Evolutionary conservation across 2,329 filamentous ascomycete species (phyloP).

Genomic region (Botrytis byssoidea): DNA sequence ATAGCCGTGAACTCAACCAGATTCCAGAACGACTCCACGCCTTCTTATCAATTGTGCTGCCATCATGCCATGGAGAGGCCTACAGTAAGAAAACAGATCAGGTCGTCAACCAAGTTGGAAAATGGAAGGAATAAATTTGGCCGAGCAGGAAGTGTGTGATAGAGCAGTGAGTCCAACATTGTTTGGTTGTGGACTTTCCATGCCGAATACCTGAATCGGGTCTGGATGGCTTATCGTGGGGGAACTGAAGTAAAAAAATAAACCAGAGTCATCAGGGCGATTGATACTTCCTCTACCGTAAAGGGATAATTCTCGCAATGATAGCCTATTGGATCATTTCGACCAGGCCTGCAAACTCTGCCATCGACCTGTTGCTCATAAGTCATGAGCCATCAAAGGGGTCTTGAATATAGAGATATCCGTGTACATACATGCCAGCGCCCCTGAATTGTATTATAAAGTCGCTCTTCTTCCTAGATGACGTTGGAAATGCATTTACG

Average conservation of each 20-base stretch:
- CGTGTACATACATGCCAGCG: not conserved
- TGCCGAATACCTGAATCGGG: not conserved
- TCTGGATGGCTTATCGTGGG: not conserved
- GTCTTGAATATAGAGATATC: not conserved
- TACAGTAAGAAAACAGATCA: constrained; percentile 49
- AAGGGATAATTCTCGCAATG: not conserved
- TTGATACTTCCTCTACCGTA: not conserved
- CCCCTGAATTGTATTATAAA: not conserved
- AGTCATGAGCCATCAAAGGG: not conserved
- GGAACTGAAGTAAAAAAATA: too few species aligned
- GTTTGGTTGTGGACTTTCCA: not conserved
- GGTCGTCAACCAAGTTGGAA: constrained; percentile 49
- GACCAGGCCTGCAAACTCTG: not conserved
- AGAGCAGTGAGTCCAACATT: not conserved
- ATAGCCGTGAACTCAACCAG: constrained; percentile 39
- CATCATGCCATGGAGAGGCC: constrained; percentile 44
- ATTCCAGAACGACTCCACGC: constrained; percentile 34
- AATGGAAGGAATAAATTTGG: constrained; percentile 40
- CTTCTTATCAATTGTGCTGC: constrained; percentile 37
- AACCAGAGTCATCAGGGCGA: not conserved
- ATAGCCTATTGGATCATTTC: not conserved
- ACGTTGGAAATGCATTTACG: not conserved
- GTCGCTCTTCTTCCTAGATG: not conserved
- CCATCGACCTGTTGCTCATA: not conserved
- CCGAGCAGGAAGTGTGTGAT: not conserved